Conservation (phyloP, 345 rosid genomes). For the Linum lewisii region DNA sequence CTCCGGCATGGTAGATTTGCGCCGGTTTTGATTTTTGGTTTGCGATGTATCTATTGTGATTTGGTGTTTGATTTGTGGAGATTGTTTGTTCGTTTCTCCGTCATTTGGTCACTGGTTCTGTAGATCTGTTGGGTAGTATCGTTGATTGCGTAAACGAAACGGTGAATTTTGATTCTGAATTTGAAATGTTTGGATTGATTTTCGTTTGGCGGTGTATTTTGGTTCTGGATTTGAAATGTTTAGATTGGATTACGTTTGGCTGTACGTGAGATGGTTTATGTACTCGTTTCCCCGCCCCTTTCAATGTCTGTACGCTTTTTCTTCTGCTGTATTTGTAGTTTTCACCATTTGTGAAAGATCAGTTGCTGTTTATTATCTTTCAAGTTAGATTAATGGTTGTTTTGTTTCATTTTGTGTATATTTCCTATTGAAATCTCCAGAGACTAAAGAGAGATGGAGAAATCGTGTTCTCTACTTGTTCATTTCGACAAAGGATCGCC, state of each 20-base stretch:
- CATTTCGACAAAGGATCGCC: conserved; percentile 83
- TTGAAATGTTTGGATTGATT: background rate
- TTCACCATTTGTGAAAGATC: too few species aligned
- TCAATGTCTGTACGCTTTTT: too few species aligned
- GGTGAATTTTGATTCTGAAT: background rate
- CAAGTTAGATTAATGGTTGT: background rate
- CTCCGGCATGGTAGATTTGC: background rate
- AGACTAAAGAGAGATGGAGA: conserved; percentile 48
- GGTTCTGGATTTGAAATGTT: too few species aligned
- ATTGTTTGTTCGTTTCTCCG: background rate
- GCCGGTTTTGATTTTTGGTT: background rate
- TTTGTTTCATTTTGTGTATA: background rate
- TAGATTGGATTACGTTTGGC: too few species aligned
- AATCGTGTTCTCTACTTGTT: conserved; percentile 67
- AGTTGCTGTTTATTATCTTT: background rate
- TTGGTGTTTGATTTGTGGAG: background rate
- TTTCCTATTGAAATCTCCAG: background rate
- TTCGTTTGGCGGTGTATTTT: too few species aligned
- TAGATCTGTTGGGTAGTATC: background rate
- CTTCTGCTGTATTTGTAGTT: too few species aligned
- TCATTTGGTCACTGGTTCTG: background rate
- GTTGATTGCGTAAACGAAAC: background rate
- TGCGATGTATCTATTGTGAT: background rate
- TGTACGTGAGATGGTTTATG: too few species aligned
- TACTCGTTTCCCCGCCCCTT: too few species aligned